Percentiles rank a stretch among this genome's conserved stretches.
Evolutionary conservation across 2,329 filamentous ascomycete genomes (phyloP).

Genomic region (Plenodomus tracheiphilus): DNA sequence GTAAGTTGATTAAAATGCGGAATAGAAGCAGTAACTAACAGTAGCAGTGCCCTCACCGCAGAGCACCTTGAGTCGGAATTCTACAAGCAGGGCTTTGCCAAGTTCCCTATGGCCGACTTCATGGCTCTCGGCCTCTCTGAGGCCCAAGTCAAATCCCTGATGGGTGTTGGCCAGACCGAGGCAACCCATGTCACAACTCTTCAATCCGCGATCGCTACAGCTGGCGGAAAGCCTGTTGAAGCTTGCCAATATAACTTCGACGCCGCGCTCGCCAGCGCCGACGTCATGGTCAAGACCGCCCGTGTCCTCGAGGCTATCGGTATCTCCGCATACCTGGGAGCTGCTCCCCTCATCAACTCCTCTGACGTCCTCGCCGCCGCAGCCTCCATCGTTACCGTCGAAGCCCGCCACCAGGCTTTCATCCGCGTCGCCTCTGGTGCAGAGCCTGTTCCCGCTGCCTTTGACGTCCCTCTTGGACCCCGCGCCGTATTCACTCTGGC

Average conservation of each 20-base stretch:
- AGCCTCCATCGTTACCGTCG: constrained; percentile 71
- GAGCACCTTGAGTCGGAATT: constrained; percentile 76
- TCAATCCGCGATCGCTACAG: constrained; percentile 62
- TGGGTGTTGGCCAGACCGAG: constrained; percentile 66
- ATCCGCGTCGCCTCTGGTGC: constrained; percentile 64
- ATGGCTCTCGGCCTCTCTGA: constrained; percentile 61
- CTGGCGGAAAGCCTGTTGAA: constrained; percentile 66
- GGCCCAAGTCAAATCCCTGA: constrained; percentile 61
- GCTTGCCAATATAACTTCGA: constrained; percentile 73
- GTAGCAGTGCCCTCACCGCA: constrained; percentile 67
- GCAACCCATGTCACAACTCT: constrained; percentile 64
- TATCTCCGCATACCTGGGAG: constrained; percentile 72
- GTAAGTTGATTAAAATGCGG: constrained; percentile 41
- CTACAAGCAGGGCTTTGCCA: constrained; percentile 70
- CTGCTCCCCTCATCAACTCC: constrained; percentile 65
- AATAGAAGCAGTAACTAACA: constrained; percentile 36
- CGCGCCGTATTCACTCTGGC: constrained; percentile 74
- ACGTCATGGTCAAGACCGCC: constrained; percentile 69
- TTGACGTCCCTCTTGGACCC: constrained; percentile 70
- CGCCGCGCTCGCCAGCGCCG: constrained; percentile 62
- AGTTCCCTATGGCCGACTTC: constrained; percentile 69
- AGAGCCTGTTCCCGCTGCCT: constrained; percentile 67
- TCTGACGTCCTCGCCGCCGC: constrained; percentile 66
- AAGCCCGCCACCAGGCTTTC: constrained; percentile 74
- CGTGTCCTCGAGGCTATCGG: constrained; percentile 73